phyloP scores from a whole-genome alignment of 345 rosid genomes.

The Lenwebbia sp. region DNA sequence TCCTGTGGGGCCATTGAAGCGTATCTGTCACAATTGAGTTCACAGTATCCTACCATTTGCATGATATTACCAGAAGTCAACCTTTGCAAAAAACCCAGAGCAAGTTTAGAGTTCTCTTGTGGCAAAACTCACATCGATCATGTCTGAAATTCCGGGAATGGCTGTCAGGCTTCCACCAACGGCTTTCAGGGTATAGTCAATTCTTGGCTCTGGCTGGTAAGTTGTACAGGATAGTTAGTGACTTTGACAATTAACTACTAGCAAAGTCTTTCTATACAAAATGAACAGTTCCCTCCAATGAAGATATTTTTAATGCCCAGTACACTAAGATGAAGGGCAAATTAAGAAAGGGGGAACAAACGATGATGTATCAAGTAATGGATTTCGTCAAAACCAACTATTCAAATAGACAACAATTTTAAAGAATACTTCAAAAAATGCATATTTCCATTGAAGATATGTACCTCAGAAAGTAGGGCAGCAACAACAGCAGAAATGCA shows the following conservation, averaged over 20 bases:
- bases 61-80: not conserved
- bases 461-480: constrained; percentile 92
- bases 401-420: not conserved
- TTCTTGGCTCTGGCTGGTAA: constrained; percentile 88
- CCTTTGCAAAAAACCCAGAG: not conserved
- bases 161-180: constrained; percentile 98
- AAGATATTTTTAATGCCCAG: not conserved
- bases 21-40: constrained; percentile 71
- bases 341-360: not conserved
- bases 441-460: not conserved
- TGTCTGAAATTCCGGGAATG: constrained; percentile 88
- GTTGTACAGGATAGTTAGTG: not conserved
- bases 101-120: not conserved
- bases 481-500: constrained; percentile 96
- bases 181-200: constrained; percentile 87
- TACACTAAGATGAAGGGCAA: not conserved
- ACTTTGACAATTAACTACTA: not conserved
- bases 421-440: not conserved
- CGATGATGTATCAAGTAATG: not conserved
- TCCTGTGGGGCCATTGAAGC: constrained; percentile 99
- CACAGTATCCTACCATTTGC: constrained; percentile 60
- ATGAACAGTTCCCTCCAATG: not conserved
- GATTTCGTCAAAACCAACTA: not conserved
- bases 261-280: not conserved
- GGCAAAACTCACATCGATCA: constrained; percentile 70